A percentile compares a stretch with the other conserved stretches of the same genome.
Evolutionary conservation across 1,139 yeast genomes (phyloP).

Genomic region (Magnusiomyces fungicola): DNA sequence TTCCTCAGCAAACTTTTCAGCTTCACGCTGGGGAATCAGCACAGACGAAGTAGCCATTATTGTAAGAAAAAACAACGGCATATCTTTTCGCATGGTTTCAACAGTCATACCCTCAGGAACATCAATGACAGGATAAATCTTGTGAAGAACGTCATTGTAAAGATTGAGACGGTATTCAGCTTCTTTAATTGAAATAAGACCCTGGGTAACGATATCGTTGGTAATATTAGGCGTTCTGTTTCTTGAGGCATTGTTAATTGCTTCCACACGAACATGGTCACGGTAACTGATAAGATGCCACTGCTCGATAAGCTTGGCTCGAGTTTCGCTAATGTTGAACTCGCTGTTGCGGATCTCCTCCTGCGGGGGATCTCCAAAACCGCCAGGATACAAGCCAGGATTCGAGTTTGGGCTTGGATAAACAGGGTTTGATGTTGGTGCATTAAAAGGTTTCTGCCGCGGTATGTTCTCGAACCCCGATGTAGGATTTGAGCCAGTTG

Average conservation of each 20-base stretch:
- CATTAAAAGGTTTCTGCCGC: background rate
- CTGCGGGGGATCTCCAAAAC: no score
- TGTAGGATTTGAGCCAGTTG: background rate
- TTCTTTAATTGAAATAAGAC: slow-evolving; percentile 29
- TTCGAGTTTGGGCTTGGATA: background rate
- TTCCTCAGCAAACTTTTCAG: background rate
- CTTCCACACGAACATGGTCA: slow-evolving; percentile 23
- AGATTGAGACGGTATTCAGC: slow-evolving; percentile 27
- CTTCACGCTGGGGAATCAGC: background rate
- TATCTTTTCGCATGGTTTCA: slow-evolving; percentile 42
- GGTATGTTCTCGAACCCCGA: background rate
- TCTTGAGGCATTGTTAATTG: slow-evolving; percentile 19
- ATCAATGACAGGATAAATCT: slow-evolving; percentile 47
- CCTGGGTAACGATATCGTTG: slow-evolving; percentile 29
- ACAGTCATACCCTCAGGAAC: slow-evolving; percentile 41
- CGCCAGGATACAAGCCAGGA: no score
- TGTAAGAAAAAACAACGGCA: slow-evolving; percentile 57
- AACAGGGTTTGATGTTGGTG: background rate
- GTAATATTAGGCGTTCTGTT: slow-evolving; percentile 23
- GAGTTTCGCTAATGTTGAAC: slow-evolving; percentile 21
- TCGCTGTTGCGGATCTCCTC: slow-evolving; percentile 20
- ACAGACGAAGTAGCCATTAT: slow-evolving; percentile 57
- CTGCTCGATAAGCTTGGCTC: slow-evolving; percentile 27
- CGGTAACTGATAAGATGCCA: slow-evolving; percentile 29
- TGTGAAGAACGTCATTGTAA: slow-evolving; percentile 26